phyloP scores from a whole-genome alignment of 2,329 filamentous ascomycete species.

The Epichloe gansuensis region DNA sequence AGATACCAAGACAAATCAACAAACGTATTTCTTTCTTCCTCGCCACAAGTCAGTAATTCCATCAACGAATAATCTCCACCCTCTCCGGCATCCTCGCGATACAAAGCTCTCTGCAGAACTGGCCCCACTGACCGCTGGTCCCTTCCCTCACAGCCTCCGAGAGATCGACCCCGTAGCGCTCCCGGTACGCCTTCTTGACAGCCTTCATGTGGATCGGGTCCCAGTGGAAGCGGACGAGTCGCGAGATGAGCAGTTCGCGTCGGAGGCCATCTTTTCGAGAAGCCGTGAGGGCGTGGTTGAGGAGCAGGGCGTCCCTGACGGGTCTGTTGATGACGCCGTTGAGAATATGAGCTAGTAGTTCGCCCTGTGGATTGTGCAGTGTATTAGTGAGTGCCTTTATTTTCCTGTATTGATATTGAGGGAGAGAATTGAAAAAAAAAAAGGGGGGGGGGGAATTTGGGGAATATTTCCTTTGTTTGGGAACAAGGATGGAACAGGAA shows the following conservation, averaged over 20 bases:
- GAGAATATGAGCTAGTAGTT: slow-evolving; percentile 86
- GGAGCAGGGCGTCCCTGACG: slow-evolving; percentile 77
- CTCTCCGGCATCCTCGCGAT: slow-evolving; percentile 42
- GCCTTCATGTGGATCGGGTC: slow-evolving; percentile 68
- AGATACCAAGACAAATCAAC: no score
- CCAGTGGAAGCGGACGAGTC: slow-evolving; percentile 87
- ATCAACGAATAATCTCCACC: slow-evolving; percentile 6
- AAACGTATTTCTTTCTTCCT: no score
- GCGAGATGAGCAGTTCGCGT: slow-evolving; percentile 74
- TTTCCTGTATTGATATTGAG: not conserved
- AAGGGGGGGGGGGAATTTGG: no score
- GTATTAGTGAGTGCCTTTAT: no score
- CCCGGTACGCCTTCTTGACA: slow-evolving; percentile 68
- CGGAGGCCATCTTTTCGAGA: slow-evolving; percentile 59
- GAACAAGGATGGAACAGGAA: not conserved
- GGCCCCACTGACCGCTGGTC: slow-evolving; percentile 62
- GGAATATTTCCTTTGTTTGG: not conserved
- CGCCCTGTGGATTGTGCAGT: slow-evolving; percentile 47
- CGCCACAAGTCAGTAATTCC: not conserved
- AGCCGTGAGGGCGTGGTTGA: slow-evolving; percentile 78
- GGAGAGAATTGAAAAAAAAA: not conserved
- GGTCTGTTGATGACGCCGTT: slow-evolving; percentile 95
- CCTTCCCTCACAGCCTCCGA: slow-evolving; percentile 68
- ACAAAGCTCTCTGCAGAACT: slow-evolving; percentile 61
- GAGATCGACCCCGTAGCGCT: slow-evolving; percentile 62